These are phyloP conservation scores for Perkinsus olseni DNA, from an alignment of 169 alveolate genomes.

Conservation along the genomic window DNA sequence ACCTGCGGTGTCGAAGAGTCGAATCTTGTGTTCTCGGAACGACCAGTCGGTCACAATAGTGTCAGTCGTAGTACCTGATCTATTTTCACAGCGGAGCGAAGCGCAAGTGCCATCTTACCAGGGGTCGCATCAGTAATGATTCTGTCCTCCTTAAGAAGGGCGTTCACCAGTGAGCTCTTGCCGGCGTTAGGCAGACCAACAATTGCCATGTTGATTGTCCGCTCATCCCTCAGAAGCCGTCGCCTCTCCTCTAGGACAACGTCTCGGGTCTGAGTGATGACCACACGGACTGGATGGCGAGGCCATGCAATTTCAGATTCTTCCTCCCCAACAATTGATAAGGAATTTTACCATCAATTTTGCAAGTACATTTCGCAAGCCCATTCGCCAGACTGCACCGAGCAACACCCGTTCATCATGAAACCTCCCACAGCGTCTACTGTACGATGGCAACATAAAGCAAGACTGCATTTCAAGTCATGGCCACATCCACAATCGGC, in stretches of 20 bases:
- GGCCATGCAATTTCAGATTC: too few relatives aligned
- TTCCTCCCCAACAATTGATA: too few relatives aligned
- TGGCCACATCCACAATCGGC: too few relatives aligned
- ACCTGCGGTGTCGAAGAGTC: slow-evolving; percentile 69
- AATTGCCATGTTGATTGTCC: slow-evolving; percentile 23
- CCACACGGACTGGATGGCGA: neutral
- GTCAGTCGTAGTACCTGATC: slow-evolving; percentile 56
- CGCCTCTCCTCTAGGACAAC: neutral
- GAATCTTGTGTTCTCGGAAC: slow-evolving; percentile 46
- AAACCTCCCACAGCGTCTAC: too few relatives aligned
- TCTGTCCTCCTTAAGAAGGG: slow-evolving; percentile 51
- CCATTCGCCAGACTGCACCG: too few relatives aligned
- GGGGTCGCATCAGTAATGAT: slow-evolving; percentile 50
- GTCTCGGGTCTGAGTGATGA: neutral
- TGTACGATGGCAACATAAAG: too few relatives aligned
- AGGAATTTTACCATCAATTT: too few relatives aligned
- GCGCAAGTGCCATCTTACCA: neutral
- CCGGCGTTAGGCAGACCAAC: slow-evolving; percentile 64
- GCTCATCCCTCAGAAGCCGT: neutral
- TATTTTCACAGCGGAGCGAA: neutral
- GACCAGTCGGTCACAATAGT: slow-evolving; percentile 42
- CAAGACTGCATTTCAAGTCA: too few relatives aligned
- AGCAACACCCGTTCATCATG: too few relatives aligned
- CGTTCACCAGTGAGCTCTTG: slow-evolving; percentile 55
- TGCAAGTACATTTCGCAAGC: neutral